Evolutionary conservation across 2,329 filamentous ascomycete species (phyloP).

Genomic region (Onygena corvina): DNA sequence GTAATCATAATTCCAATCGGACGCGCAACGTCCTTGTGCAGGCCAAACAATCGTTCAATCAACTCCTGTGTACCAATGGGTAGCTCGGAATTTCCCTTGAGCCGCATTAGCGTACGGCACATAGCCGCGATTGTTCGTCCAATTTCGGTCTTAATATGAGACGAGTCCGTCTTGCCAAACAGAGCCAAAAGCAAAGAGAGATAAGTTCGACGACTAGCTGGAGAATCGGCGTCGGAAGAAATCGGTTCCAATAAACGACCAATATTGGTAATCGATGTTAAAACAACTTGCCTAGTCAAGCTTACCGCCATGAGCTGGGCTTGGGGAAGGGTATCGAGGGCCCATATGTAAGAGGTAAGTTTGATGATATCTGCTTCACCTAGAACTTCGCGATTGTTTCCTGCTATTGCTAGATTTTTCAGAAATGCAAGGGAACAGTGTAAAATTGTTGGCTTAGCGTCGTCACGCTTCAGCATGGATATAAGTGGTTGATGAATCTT

Average conservation of each 20-base stretch:
- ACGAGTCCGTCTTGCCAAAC: conserved; percentile 33
- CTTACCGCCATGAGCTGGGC: conserved; percentile 36
- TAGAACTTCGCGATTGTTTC: conserved; percentile 30
- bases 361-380: conserved; percentile 31
- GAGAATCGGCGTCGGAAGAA: conserved; percentile 22
- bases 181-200: conserved; percentile 33
- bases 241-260: conserved; percentile 25
- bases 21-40: conserved; percentile 27
- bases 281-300: conserved; percentile 31
- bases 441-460: conserved; percentile 31
- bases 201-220: conserved; percentile 25
- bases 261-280: conserved; percentile 30
- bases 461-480: conserved; percentile 26
- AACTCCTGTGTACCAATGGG: conserved; percentile 15
- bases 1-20: conserved; percentile 35
- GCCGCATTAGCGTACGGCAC: conserved; percentile 17
- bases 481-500: conserved; percentile 33
- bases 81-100: conserved; percentile 13
- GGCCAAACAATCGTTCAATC: conserved; percentile 25
- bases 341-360: conserved; percentile 30
- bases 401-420: conserved; percentile 38
- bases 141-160: conserved; percentile 37
- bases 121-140: conserved; percentile 37
- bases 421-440: conserved; percentile 37
- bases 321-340: conserved; percentile 32